Evolutionary conservation across 108 stramenopile species (phyloP).

Genomic region (Halocafeteria seosinensis): DNA sequence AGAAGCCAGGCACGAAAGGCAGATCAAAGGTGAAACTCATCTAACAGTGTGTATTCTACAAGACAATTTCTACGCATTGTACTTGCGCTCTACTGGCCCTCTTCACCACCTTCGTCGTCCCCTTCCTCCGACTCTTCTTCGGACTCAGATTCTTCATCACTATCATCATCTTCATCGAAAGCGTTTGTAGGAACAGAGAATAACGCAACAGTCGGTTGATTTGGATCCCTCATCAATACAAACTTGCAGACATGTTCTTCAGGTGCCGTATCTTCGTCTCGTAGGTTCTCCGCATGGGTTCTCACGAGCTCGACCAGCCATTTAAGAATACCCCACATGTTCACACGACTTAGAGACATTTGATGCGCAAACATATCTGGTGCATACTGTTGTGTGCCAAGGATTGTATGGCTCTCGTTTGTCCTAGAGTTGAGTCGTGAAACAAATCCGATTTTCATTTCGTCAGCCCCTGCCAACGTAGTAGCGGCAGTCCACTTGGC

Average conservation of each 20-base stretch:
- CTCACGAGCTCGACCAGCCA: conserved; percentile 69
- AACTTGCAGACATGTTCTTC: conserved; percentile 69
- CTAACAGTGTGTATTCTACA: too few species aligned
- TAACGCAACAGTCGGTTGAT: conserved; percentile 70
- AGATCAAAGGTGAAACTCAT: too few species aligned
- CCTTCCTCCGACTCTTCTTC: conserved; percentile 14
- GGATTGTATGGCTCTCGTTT: conserved; percentile 65
- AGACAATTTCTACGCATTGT: too few species aligned
- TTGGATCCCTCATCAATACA: conserved; percentile 83
- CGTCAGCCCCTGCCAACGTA: conserved; percentile 74
- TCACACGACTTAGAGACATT: conserved; percentile 67
- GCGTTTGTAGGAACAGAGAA: conserved; percentile 74
- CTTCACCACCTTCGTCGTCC: too few species aligned
- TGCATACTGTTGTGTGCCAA: conserved; percentile 83
- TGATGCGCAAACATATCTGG: conserved; percentile 86
- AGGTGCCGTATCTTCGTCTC: not conserved
- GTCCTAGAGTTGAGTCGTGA: conserved; percentile 57
- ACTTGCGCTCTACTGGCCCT: too few species aligned
- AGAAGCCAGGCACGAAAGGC: too few species aligned
- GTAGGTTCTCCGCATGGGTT: conserved; percentile 26
- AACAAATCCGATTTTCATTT: conserved; percentile 94
- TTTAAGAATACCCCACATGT: conserved; percentile 94
- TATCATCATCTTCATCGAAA: conserved; percentile 60
- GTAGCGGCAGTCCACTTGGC: conserved; percentile 94
- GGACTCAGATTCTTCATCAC: conserved; percentile 50